These are phyloP conservation scores for Aspergillus melleus DNA, from an alignment of 2,329 filamentous ascomycete genomes.

Conservation along the genomic window DNA sequence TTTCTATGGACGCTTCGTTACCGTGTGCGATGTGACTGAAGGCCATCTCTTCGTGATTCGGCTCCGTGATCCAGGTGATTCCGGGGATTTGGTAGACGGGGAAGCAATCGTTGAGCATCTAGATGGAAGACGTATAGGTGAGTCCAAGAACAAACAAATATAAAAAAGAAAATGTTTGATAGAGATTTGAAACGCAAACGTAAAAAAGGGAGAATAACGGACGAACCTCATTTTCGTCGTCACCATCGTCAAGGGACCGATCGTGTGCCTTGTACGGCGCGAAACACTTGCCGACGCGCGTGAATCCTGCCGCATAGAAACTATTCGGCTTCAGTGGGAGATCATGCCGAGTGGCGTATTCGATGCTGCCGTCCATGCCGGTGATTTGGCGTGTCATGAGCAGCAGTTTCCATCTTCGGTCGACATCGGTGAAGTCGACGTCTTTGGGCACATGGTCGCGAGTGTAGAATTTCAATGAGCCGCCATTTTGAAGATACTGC, in stretches of 20 bases:
- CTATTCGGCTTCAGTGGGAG: not conserved
- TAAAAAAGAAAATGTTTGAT: no score
- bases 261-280: not conserved
- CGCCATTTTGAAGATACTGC: not conserved
- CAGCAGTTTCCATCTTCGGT: slow-evolving; percentile 7
- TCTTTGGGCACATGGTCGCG: no score
- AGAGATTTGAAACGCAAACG: no score
- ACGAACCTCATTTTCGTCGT: not conserved
- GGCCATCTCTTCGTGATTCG: slow-evolving; percentile 20
- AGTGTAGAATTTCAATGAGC: not conserved
- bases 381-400: slow-evolving; percentile 1
- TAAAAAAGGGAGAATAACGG: no score
- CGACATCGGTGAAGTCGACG: not conserved
- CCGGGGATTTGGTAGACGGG: slow-evolving; percentile 7
- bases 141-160: no score
- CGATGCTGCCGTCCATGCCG: not conserved
- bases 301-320: no score
- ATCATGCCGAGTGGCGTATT: not conserved
- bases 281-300: not conserved
- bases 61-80: slow-evolving; percentile 24
- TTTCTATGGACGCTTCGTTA: slow-evolving; percentile 18
- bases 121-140: no score
- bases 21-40: slow-evolving; percentile 23
- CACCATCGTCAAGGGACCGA: no score
- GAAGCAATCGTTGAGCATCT: slow-evolving; percentile 13